phyloP scores from a whole-genome alignment of 2,329 filamentous ascomycete species.

The Geosmithia flava region DNA sequence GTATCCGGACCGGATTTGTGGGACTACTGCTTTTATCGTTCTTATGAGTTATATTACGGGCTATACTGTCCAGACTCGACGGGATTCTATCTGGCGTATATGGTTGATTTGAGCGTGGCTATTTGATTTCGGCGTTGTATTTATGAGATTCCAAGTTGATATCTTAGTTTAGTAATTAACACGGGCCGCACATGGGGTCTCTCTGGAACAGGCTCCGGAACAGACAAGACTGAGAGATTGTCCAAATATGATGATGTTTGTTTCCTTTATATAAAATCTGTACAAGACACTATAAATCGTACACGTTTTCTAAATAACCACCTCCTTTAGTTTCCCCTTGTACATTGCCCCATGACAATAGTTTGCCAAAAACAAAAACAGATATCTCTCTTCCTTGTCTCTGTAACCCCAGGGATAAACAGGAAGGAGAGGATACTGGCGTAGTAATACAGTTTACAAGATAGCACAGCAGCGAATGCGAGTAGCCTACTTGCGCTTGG shows the following conservation, averaged over 20 bases:
- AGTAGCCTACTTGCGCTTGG: constrained; percentile 16
- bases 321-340: neutral
- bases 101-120: neutral
- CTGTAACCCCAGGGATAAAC: neutral
- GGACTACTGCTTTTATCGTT: neutral
- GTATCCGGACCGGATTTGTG: neutral
- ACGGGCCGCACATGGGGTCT: neutral
- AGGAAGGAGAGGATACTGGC: neutral
- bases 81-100: neutral
- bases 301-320: neutral
- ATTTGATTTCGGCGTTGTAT: neutral
- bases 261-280: neutral
- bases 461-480: neutral
- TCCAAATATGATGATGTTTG: neutral
- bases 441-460: neutral
- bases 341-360: neutral
- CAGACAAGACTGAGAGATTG: neutral
- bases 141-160: neutral
- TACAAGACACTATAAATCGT: neutral
- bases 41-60: neutral
- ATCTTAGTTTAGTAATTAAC: neutral
- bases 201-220: neutral
- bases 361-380: neutral
- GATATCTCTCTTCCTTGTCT: neutral
- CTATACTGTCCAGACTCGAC: too few species aligned